Evolutionary conservation across 2,329 filamentous ascomycete genomes (phyloP).

Genomic region (Dactylellina leptospora): DNA sequence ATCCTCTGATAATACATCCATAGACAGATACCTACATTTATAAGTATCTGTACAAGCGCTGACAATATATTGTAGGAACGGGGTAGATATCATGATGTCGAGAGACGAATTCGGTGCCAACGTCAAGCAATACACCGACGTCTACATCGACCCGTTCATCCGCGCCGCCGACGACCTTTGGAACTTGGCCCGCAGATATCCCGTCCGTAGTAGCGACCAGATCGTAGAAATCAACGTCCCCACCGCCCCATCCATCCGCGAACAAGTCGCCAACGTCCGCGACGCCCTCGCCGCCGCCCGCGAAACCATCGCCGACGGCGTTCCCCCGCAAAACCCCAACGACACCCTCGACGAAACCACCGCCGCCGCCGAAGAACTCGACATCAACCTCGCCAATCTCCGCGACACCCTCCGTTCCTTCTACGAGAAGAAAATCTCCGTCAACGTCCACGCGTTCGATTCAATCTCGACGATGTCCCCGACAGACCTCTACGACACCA

Average conservation of each 20-base stretch:
- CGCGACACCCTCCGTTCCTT: neutral
- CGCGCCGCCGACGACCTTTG: neutral
- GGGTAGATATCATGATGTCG: neutral
- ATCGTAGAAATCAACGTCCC: neutral
- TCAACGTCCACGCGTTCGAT: neutral
- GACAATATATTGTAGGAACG: too few relatives aligned
- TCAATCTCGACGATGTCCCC: neutral
- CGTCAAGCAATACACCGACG: neutral
- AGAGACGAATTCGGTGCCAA: neutral
- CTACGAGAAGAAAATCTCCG: neutral
- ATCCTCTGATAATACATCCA: too few relatives aligned
- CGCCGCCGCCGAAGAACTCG: neutral
- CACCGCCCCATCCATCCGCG: neutral
- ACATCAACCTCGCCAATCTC: neutral
- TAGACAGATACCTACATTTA: too few relatives aligned
- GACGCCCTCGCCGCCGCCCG: neutral
- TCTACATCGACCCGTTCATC: neutral
- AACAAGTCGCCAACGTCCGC: neutral
- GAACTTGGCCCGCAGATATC: neutral
- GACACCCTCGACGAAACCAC: neutral
- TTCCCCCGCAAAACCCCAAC: neutral
- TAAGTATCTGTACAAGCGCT: too few relatives aligned
- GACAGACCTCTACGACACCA: neutral
- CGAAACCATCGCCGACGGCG: neutral
- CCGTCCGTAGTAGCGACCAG: neutral